A percentile compares a stretch with the other conserved stretches of the same genome.
Conservation (phyloP, 2,329 filamentous ascomycete genomes). For the Bipolaris sorokiniana region DNA sequence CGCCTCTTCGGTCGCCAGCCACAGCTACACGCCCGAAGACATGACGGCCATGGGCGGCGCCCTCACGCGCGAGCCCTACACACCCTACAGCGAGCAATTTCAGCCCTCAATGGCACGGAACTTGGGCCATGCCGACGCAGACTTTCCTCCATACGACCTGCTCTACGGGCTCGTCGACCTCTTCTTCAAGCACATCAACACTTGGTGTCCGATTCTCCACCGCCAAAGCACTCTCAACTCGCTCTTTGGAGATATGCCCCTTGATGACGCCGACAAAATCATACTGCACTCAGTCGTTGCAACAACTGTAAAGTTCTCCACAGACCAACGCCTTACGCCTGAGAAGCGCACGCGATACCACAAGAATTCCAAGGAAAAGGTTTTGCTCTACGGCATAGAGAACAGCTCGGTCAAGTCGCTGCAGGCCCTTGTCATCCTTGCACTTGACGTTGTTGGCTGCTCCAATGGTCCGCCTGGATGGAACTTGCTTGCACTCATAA, state of each 20-base stretch:
- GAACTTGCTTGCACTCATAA: conserved; percentile 90
- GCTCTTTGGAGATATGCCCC: conserved; percentile 72
- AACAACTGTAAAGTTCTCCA: conserved; percentile 83
- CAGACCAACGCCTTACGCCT: conserved; percentile 74
- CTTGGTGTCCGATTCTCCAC: conserved; percentile 86
- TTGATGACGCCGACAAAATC: conserved; percentile 82
- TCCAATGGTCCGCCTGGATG: conserved; percentile 91
- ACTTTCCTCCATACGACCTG: conserved; percentile 66
- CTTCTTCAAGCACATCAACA: conserved; percentile 69
- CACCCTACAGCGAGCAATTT: conserved; percentile 41
- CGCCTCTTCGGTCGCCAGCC: conserved; percentile 30
- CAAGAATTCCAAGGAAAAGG: conserved; percentile 80
- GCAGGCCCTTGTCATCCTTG: conserved; percentile 85
- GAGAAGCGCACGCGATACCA: conserved; percentile 78
- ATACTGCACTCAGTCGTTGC: conserved; percentile 88
- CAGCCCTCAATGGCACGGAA: conserved; percentile 35
- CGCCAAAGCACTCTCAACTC: conserved; percentile 80
- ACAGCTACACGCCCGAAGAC: conserved; percentile 42
- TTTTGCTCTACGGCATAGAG: conserved; percentile 85
- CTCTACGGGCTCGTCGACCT: conserved; percentile 65
- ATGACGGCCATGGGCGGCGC: conserved; percentile 27
- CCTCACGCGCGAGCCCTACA: conserved; percentile 40
- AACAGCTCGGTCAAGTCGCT: conserved; percentile 88
- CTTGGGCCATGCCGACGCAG: conserved; percentile 45
- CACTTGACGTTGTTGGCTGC: conserved; percentile 81